These are phyloP conservation scores for Macadamia integrifolia DNA, from an alignment of 164 flowering plant species.

Conservation along the genomic window DNA sequence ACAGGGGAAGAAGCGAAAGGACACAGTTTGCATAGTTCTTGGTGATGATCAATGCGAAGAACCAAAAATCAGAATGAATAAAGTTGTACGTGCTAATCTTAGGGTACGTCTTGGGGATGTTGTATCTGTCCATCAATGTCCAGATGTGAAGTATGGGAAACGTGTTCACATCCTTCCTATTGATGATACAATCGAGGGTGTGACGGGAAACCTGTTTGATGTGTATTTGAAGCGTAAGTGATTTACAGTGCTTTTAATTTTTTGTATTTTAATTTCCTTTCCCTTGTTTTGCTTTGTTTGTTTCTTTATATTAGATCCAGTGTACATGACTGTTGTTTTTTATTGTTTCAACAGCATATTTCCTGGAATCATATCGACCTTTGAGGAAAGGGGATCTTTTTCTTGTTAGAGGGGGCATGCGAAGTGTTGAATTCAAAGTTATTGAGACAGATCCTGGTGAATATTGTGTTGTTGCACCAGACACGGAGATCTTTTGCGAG, in stretches of 20 bases:
- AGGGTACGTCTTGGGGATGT: conserved; percentile 52
- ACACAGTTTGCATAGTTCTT: conserved; percentile 44
- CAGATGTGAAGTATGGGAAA: conserved; percentile 48
- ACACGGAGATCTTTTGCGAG: conserved; percentile 64
- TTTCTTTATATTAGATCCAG: neutral
- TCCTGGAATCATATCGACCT: conserved; percentile 60
- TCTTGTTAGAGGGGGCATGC: conserved; percentile 66
- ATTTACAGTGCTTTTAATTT: neutral
- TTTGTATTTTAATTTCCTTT: neutral
- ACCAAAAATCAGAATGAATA: conserved; percentile 48
- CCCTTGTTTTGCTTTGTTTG: neutral
- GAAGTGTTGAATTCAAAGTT: conserved; percentile 64
- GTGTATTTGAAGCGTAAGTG: conserved; percentile 37
- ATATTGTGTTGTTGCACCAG: conserved; percentile 66
- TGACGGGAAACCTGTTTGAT: conserved; percentile 50
- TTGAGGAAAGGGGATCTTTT: conserved; percentile 64
- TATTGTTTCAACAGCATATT: conserved; percentile 45
- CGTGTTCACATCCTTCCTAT: conserved; percentile 50
- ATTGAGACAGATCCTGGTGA: conserved; percentile 66
- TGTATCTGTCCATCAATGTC: conserved; percentile 44
- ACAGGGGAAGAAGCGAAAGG: conserved; percentile 49
- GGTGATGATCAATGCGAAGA: conserved; percentile 46
- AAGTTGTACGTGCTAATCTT: conserved; percentile 47
- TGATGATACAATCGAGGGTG: conserved; percentile 51
- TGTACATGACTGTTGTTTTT: conserved; percentile 1